Evolutionary conservation across 768 basidiomycete genomes (phyloP).

Genomic region (Cyclocybe cylindracea): DNA sequence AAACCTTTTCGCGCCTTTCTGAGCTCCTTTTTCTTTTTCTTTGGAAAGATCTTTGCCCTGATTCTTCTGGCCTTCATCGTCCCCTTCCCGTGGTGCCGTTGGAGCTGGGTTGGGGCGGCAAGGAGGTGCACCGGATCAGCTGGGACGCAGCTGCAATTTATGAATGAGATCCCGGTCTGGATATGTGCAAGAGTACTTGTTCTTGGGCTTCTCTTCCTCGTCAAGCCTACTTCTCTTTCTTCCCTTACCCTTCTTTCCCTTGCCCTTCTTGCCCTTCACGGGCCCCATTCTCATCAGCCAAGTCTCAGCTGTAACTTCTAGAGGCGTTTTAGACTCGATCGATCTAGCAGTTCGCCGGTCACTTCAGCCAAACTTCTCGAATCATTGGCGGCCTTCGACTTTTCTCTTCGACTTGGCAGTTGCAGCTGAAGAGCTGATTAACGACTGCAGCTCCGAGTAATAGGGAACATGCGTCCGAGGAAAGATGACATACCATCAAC

Average conservation of each 20-base stretch:
- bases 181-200: slow-evolving; percentile 8
- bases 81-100: slow-evolving; percentile 27
- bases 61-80: slow-evolving; percentile 56
- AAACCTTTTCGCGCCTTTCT: slow-evolving; percentile 95
- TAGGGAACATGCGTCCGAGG: slow-evolving; percentile 4
- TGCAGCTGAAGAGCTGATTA: slow-evolving; percentile 36
- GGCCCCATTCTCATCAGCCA: slow-evolving; percentile 77
- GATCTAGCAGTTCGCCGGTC: slow-evolving; percentile 9
- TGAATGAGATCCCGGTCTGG: neutral
- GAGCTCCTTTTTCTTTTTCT: slow-evolving; percentile 96
- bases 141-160: slow-evolving; percentile 11
- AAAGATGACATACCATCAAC: slow-evolving; percentile 57
- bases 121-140: slow-evolving; percentile 23
- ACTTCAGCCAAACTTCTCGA: slow-evolving; percentile 28
- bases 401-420: slow-evolving; percentile 57
- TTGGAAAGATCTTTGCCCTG: slow-evolving; percentile 79
- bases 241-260: slow-evolving; percentile 48
- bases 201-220: slow-evolving; percentile 22
- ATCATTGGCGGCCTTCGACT: slow-evolving; percentile 38
- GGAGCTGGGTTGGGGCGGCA: slow-evolving; percentile 24
- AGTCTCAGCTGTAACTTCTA: slow-evolving; percentile 65
- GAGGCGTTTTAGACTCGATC: slow-evolving; percentile 37
- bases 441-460: slow-evolving; percentile 43
- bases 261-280: slow-evolving; percentile 60
- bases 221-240: slow-evolving; percentile 41